phyloP scores from a whole-genome alignment of 2,329 filamentous ascomycete genomes.

The Chaetomium sp. region DNA sequence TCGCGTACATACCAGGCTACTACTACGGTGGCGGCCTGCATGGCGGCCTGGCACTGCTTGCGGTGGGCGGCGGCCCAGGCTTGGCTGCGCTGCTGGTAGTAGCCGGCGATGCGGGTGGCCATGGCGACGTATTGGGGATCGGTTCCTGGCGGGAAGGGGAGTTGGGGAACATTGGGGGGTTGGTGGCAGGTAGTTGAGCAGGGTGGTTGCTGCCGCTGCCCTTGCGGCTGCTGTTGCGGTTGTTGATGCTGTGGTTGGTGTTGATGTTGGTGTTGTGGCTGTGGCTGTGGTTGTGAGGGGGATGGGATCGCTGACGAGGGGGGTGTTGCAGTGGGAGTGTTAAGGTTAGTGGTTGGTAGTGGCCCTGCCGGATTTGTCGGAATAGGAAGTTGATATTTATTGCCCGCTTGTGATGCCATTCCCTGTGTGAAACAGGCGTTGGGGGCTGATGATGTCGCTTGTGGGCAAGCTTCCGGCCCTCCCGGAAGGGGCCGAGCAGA shows the following conservation, averaged over 20 bases:
- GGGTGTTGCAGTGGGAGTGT: neutral
- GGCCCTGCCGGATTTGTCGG: neutral
- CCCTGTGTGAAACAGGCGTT: neutral
- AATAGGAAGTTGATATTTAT: neutral
- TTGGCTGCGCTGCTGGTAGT: slow-evolving; percentile 44
- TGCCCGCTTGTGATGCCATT: neutral
- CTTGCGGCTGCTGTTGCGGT: slow-evolving; percentile 4
- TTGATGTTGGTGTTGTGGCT: slow-evolving; percentile 2
- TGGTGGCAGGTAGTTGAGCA: neutral
- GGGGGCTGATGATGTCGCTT: neutral
- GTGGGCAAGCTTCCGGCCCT: neutral
- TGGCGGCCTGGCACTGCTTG: slow-evolving; percentile 43
- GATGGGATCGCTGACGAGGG: neutral
- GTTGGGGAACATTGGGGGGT: neutral
- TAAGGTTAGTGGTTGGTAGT: neutral
- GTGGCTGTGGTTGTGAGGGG: neutral
- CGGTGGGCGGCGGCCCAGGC: slow-evolving; percentile 42
- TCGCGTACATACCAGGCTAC: slow-evolving; percentile 46
- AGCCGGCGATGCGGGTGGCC: slow-evolving; percentile 41
- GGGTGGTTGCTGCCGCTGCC: neutral
- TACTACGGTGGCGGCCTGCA: slow-evolving; percentile 43
- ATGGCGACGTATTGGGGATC: slow-evolving; percentile 41
- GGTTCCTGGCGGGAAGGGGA: slow-evolving; percentile 10
- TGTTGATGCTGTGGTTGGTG: neutral
- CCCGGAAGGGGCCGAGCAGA: slow-evolving; percentile 14